Base-by-base conservation (phyloP, 1,284 basidiomycete species). In the Heterobasidion occidentale region DNA sequence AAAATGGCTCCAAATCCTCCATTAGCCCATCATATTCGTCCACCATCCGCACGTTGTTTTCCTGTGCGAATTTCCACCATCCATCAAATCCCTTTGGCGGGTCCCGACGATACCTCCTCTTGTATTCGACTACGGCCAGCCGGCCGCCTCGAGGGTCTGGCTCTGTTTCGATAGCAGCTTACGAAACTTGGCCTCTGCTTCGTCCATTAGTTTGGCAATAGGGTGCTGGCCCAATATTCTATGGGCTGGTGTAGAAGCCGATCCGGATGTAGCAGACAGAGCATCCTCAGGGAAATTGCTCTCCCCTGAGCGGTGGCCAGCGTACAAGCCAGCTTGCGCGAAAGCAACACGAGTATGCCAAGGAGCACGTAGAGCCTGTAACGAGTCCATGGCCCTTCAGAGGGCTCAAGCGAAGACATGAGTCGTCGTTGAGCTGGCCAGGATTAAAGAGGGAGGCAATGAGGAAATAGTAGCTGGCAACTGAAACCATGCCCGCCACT, bases 1-100 rank as follows among this genome's bases (percentile, higher is more conserved):
- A 90, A 67, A 93, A 98, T 0, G 92, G 92, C 34, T 77, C 79
- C 56, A 98, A 72, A 68, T 97, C 94, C 52, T 78, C 75, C 56
- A 81, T 70, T n/a, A 97, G 77, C 35, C 84, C 80, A 65, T 97
- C 92, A 66, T 93, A 98, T 67, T 97, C 94, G 71, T 98, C 94
- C 19, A 93, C 78, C 73, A 98, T 84, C 65, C 85, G 81, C 55
- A 91, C 86, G 19, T 82, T 75, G 66, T 90, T 79, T 52, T 83
- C 75, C 68, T 79, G 74, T 19, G 88, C 90, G 71, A 95, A 97
- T 55, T 75, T 70, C 79, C 84, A 97, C 94, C 94, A 98, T 46
- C 81, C 73, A 65, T 94, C 92, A 63, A 97, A 97, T 0, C 93
- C 94, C 55, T 80, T 82, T 0, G 94, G 94, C 3, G 94, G 94